Evolutionary conservation across 2,329 filamentous ascomycete genomes (phyloP).

Genomic region (Nothopassalora personata): DNA sequence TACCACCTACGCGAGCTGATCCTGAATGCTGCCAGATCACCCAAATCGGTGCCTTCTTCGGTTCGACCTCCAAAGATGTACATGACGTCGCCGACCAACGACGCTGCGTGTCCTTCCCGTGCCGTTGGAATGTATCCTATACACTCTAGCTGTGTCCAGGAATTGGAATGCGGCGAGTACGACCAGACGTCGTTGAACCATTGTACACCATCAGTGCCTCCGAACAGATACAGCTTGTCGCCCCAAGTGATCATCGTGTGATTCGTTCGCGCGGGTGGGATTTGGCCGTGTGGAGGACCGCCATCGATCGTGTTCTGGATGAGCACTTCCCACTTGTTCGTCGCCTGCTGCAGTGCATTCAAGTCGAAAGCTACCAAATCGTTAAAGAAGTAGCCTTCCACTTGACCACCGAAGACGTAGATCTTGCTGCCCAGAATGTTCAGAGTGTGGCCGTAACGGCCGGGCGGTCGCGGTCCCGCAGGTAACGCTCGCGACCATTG

Average conservation of each 20-base stretch:
- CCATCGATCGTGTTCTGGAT: constrained; percentile 65
- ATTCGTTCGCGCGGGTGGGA: constrained; percentile 88
- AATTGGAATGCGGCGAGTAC: constrained; percentile 77
- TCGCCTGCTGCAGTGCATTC: constrained; percentile 85
- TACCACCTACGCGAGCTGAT: constrained; percentile 89
- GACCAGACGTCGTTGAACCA: constrained; percentile 99
- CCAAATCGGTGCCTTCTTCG: constrained; percentile 85
- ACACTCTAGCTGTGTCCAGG: constrained; percentile 85
- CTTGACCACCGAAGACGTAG: constrained; percentile 94
- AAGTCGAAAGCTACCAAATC: constrained; percentile 92
- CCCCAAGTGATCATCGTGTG: constrained; percentile 88
- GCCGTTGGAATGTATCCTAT: constrained; percentile 95
- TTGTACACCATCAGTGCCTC: constrained; percentile 87
- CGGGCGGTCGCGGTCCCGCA: constrained; percentile 75
- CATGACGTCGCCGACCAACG: constrained; percentile 96
- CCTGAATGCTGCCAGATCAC: constrained; percentile 82
- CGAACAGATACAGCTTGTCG: constrained; percentile 94
- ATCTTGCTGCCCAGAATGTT: constrained; percentile 97
- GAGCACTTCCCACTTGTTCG: constrained; percentile 93
- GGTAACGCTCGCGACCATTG: constrained; percentile 96
- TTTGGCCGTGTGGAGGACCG: constrained; percentile 55
- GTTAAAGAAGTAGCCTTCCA: constrained; percentile 97
- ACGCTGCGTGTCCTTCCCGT: constrained; percentile 88
- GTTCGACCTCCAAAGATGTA: constrained; percentile 97
- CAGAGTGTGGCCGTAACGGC: constrained; percentile 90